phyloP scores from a whole-genome alignment of 495 filamentous ascomycete species.

The Xylaria bambusicola region DNA sequence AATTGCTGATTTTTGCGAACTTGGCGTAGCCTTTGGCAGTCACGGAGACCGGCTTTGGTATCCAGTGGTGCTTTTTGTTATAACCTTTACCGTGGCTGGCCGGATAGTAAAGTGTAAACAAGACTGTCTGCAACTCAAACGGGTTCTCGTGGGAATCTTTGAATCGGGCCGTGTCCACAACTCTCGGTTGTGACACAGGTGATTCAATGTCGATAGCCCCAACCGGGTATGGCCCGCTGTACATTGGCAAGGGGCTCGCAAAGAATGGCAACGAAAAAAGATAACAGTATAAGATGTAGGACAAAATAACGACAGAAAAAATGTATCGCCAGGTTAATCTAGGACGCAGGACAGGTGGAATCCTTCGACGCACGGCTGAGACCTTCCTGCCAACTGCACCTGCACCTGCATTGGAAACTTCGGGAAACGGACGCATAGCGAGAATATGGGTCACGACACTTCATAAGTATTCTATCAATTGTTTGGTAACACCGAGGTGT shows the following conservation, averaged over 20 bases:
- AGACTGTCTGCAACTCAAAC: constrained; percentile 49
- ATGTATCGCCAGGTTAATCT: constrained; percentile 35
- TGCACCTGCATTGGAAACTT: constrained; percentile 16
- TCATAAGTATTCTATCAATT: not conserved
- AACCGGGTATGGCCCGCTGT: constrained; percentile 51
- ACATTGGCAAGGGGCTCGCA: constrained; percentile 44
- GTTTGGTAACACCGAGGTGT: not conserved
- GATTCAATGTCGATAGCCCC: constrained; percentile 51
- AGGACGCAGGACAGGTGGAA: constrained; percentile 10
- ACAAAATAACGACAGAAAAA: constrained; percentile 17
- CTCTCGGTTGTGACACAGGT: constrained; percentile 33
- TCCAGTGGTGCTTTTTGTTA: constrained; percentile 46
- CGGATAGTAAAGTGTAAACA: constrained; percentile 55
- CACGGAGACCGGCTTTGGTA: constrained; percentile 50
- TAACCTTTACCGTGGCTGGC: constrained; percentile 25
- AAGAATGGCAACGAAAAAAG: constrained; percentile 44
- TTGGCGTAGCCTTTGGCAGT: constrained; percentile 52
- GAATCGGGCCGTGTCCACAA: constrained; percentile 39
- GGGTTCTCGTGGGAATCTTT: constrained; percentile 39
- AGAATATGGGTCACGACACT: not conserved
- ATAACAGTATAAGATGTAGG: constrained; percentile 42
- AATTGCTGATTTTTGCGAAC: constrained; percentile 46
- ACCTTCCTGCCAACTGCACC: too few relatives aligned
- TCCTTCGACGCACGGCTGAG: constrained; percentile 3
- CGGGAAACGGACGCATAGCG: constrained; percentile 11